Evolutionary conservation across 192 early-diverging fungal species (phyloP).

Genomic region (Jimgerdemannia lactiflua): DNA sequence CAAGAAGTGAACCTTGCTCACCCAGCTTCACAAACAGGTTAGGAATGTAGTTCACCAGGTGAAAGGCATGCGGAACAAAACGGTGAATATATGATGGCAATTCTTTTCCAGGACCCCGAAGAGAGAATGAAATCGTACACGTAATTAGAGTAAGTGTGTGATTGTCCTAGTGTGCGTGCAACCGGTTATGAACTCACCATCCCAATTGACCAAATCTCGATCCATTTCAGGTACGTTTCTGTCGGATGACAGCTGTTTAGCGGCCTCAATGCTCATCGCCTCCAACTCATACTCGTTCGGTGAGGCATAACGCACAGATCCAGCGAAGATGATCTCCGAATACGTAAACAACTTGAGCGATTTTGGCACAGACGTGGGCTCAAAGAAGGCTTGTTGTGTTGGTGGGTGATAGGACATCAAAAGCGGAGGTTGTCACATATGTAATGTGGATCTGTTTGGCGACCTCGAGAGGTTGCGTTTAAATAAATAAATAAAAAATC

Average conservation of each 20-base stretch:
- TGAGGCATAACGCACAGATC: constrained; percentile 50
- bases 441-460: background rate
- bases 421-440: too few relatives aligned
- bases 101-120: background rate
- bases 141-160: too few relatives aligned
- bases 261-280: constrained; percentile 46
- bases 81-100: constrained; percentile 6
- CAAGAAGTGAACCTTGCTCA: constrained; percentile 50
- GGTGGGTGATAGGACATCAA: too few relatives aligned
- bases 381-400: constrained; percentile 62
- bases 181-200: constrained; percentile 3
- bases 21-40: constrained; percentile 70
- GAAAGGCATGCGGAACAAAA: constrained; percentile 24
- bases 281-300: constrained; percentile 74
- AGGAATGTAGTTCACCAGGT: constrained; percentile 49
- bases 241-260: constrained; percentile 21
- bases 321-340: constrained; percentile 31
- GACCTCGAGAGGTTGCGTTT: background rate
- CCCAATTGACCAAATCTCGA: constrained; percentile 13
- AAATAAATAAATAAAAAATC: too few relatives aligned
- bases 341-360: constrained; percentile 49
- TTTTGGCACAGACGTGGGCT: constrained; percentile 91
- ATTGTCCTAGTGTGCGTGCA: too few relatives aligned
- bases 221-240: constrained; percentile 12
- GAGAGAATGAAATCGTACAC: too few relatives aligned